Conservation (phyloP, 805 yeast species). For the Sungouiozyma ichnusensis region DNA sequence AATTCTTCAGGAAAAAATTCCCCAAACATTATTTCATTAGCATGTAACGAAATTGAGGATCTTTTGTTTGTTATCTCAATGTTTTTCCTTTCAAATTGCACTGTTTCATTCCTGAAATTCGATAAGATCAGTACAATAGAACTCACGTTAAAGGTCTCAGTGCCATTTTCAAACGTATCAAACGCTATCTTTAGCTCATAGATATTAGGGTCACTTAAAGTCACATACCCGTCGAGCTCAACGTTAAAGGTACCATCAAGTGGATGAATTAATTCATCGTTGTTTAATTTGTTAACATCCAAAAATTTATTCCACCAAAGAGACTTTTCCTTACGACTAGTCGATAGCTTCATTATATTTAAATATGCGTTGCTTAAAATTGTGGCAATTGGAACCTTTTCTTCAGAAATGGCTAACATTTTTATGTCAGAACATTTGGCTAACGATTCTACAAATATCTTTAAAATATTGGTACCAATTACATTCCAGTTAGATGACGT, state of each 20-base stretch:
- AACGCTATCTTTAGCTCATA: slow-evolving; percentile 14
- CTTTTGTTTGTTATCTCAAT: slow-evolving; percentile 5
- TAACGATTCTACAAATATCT: slow-evolving; percentile 60
- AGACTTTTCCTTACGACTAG: slow-evolving; percentile 9
- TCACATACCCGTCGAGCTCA: slow-evolving; percentile 3
- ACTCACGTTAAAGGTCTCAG: slow-evolving; percentile 10
- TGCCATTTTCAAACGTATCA: slow-evolving; percentile 9
- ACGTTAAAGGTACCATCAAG: slow-evolving; percentile 17
- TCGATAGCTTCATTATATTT: slow-evolving; percentile 17
- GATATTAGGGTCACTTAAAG: slow-evolving; percentile 10
- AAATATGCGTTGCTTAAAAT: slow-evolving; percentile 24
- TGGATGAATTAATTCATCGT: slow-evolving; percentile 16
- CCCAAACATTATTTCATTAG: slow-evolving; percentile 18
- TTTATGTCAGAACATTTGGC: slow-evolving; percentile 21
- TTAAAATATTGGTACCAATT: slow-evolving; percentile 56
- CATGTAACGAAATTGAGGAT: slow-evolving; percentile 7
- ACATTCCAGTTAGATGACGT: slow-evolving; percentile 62
- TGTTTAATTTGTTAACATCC: slow-evolving; percentile 6
- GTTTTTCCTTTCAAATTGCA: slow-evolving; percentile 8
- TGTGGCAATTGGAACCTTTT: slow-evolving; percentile 16
- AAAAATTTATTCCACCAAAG: slow-evolving; percentile 23
- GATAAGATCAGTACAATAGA: slow-evolving; percentile 14
- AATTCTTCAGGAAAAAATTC: slow-evolving; percentile 13
- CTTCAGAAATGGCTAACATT: slow-evolving; percentile 17
- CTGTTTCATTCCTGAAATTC: slow-evolving; percentile 9